Conservation (phyloP, 306 rosid species). For the Potentilla sterilis region DNA sequence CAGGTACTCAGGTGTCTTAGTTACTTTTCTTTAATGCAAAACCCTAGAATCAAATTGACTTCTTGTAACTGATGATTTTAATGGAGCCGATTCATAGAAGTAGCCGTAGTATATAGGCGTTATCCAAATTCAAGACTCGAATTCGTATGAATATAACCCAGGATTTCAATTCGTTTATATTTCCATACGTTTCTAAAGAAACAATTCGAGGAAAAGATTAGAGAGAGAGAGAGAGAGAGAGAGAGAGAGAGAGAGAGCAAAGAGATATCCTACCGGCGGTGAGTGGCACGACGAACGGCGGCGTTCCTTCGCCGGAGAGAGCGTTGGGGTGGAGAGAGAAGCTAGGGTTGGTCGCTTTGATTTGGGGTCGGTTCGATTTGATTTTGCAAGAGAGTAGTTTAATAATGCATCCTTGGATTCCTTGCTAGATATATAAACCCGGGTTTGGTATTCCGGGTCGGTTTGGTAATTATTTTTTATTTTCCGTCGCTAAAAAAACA, state of each 20-base stretch:
- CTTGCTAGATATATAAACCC: not conserved
- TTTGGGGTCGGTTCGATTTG: not conserved
- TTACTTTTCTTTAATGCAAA: not conserved
- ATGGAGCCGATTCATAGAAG: not conserved
- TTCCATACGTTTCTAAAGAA: not conserved
- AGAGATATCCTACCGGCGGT: not conserved
- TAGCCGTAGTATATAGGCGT: not conserved
- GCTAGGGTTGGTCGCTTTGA: not conserved
- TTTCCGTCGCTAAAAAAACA: no score
- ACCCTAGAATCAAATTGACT: not conserved
- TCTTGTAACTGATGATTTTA: not conserved
- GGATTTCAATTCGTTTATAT: constrained; percentile 2
- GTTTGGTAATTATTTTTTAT: not conserved
- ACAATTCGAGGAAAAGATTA: not conserved
- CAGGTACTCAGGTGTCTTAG: no score
- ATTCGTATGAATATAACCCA: not conserved
- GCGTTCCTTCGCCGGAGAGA: not conserved
- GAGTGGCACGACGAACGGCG: not conserved
- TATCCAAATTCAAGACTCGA: not conserved
- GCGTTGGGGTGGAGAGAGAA: not conserved
- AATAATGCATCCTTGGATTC: not conserved
- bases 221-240: not conserved
- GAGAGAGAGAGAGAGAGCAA: not conserved
- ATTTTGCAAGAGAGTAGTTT: not conserved
- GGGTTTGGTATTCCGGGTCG: not conserved